These are phyloP conservation scores for Lentinus brumalis DNA, from an alignment of 768 basidiomycete species.

Conservation along the genomic window DNA sequence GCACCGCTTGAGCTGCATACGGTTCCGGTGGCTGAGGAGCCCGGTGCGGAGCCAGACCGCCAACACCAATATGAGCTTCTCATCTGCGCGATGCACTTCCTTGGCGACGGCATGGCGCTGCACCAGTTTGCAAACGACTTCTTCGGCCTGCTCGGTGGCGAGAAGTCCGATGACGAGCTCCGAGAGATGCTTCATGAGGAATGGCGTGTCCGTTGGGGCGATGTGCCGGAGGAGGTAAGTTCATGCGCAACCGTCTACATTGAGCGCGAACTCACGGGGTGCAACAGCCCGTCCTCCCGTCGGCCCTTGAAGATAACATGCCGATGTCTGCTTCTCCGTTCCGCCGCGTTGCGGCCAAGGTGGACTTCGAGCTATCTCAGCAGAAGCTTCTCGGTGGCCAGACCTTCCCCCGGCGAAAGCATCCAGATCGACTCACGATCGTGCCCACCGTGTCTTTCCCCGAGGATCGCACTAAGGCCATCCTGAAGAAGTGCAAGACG, in stretches of 20 bases:
- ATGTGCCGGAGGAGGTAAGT: conserved; percentile 22
- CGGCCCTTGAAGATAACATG: conserved; percentile 48
- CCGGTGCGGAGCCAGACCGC: conserved; percentile 16
- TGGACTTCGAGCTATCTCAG: conserved; percentile 61
- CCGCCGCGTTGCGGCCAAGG: conserved; percentile 45
- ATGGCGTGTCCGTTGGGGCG: conserved; percentile 34
- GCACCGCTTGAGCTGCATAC: not conserved
- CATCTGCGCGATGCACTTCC: conserved; percentile 77
- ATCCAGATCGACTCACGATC: conserved; percentile 55
- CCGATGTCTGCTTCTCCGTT: conserved; percentile 42
- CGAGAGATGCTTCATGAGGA: conserved; percentile 34
- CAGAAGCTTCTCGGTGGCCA: conserved; percentile 72
- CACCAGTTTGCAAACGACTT: conserved; percentile 84
- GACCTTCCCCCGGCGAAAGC: conserved; percentile 55
- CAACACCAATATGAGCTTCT: conserved; percentile 57
- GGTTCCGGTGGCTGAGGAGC: conserved; percentile 17
- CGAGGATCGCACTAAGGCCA: conserved; percentile 54
- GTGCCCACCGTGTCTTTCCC: conserved; percentile 70
- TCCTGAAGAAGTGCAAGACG: conserved; percentile 70
- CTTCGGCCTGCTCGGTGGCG: conserved; percentile 58
- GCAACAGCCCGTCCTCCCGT: conserved; percentile 36
- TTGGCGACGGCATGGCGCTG: conserved; percentile 87
- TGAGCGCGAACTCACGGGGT: conserved; percentile 6
- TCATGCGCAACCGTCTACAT: not conserved
- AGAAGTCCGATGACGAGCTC: conserved; percentile 32